These are phyloP conservation scores for Moesziomyces sp. DNA, from an alignment of 1,284 basidiomycete genomes.

Conservation along the genomic window DNA sequence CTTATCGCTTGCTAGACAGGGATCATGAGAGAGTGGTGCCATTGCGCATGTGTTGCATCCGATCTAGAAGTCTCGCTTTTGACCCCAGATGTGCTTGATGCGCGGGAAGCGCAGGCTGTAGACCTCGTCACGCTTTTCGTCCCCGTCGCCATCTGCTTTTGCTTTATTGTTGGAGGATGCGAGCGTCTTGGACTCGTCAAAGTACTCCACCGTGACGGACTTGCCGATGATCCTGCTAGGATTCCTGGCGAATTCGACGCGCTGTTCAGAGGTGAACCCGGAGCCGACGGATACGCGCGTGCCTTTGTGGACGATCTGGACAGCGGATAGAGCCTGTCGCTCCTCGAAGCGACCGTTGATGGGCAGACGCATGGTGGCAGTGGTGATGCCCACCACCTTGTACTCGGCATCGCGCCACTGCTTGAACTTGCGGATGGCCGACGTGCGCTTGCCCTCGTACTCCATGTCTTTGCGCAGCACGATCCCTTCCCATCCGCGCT, in stretches of 20 bases:
- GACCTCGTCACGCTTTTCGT: conserved; percentile 3
- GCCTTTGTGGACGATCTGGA: conserved; percentile 45
- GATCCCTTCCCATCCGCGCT: conserved; percentile 54
- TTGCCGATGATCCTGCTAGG: conserved; percentile 48
- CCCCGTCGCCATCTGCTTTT: neutral
- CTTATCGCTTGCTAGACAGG: conserved; percentile 9
- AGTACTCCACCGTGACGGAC: conserved; percentile 53
- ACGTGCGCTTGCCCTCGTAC: conserved; percentile 54
- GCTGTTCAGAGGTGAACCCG: conserved; percentile 47
- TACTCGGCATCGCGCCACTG: conserved; percentile 58
- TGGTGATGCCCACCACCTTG: conserved; percentile 29
- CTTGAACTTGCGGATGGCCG: conserved; percentile 51
- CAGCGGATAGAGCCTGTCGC: conserved; percentile 37
- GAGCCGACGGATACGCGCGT: conserved; percentile 50
- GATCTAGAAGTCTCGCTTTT: conserved; percentile 30
- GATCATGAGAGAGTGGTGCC: conserved; percentile 1
- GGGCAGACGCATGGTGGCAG: conserved; percentile 48
- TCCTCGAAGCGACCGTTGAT: conserved; percentile 46
- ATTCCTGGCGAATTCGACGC: conserved; percentile 43
- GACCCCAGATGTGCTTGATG: conserved; percentile 52
- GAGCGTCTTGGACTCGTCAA: conserved; percentile 34
- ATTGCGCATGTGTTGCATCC: neutral
- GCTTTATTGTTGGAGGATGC: neutral
- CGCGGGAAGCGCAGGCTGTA: conserved; percentile 56
- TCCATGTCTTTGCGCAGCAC: conserved; percentile 42